Conservation (phyloP, 1,284 basidiomycete species). For the Apiotrichum veenhuisii region DNA sequence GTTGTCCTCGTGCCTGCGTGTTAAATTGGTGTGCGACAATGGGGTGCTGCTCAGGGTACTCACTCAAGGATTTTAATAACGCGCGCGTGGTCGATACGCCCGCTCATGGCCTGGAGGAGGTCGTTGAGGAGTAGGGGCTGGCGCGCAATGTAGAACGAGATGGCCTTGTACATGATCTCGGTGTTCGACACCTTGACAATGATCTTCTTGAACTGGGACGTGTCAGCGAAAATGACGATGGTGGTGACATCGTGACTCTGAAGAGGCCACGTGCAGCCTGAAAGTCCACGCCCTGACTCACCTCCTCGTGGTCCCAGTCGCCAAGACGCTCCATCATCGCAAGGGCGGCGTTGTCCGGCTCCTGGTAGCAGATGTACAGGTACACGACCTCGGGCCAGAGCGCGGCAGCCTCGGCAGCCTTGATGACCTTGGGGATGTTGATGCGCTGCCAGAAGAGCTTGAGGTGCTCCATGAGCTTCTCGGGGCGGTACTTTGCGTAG, state of each 20-base stretch:
- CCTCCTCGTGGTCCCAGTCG: constrained; percentile 99
- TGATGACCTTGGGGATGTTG: constrained; percentile 79
- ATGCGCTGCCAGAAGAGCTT: constrained; percentile 96
- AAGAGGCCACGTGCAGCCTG: too few relatives aligned
- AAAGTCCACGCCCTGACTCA: too few relatives aligned
- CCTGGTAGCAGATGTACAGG: constrained; percentile 87
- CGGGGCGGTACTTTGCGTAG: constrained; percentile 94
- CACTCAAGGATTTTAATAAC: constrained; percentile 88
- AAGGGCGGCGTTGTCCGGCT: constrained; percentile 30
- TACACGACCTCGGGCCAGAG: constrained; percentile 99
- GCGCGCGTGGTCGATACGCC: constrained; percentile 88
- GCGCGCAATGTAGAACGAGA: constrained; percentile 71
- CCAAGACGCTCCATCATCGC: constrained; percentile 68
- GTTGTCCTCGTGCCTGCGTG: too few relatives aligned
- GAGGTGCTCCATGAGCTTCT: constrained; percentile 97
- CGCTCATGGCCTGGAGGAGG: constrained; percentile 82
- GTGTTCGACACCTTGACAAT: constrained; percentile 94
- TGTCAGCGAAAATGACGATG: not conserved
- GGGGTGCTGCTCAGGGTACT: too few relatives aligned
- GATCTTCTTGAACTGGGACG: constrained; percentile 88
- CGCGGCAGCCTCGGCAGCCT: constrained; percentile 91
- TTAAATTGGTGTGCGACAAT: too few relatives aligned
- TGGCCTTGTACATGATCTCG: constrained; percentile 70
- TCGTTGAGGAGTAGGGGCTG: constrained; percentile 92
- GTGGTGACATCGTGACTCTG: constrained; percentile 61